phyloP scores from a whole-genome alignment of 352 stramenopile species.

The Phytophthora litchii region DNA sequence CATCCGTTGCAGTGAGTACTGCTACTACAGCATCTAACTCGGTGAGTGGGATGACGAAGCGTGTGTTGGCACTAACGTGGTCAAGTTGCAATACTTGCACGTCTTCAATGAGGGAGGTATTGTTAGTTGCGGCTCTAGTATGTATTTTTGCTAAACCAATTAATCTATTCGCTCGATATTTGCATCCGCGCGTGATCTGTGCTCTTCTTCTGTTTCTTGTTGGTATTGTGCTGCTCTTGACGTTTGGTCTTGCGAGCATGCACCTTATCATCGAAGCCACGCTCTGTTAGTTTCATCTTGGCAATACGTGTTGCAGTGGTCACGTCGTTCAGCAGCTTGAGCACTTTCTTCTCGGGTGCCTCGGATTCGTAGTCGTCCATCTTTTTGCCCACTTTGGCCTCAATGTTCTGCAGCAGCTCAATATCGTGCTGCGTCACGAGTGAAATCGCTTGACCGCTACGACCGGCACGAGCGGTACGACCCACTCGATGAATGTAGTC shows the following conservation, averaged over 20 bases:
- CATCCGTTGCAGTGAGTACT: too few species aligned
- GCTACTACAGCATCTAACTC: too few species aligned
- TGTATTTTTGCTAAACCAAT: too few species aligned
- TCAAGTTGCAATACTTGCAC: too few species aligned
- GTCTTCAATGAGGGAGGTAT: too few species aligned
- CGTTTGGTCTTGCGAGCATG: constrained; percentile 74
- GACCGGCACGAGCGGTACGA: constrained; percentile 93
- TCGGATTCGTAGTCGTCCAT: constrained; percentile 90
- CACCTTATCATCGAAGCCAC: constrained; percentile 89
- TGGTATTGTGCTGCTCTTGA: constrained; percentile 50
- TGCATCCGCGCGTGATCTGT: too few species aligned
- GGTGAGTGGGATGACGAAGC: too few species aligned
- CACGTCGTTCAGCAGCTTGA: constrained; percentile 95
- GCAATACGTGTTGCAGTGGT: constrained; percentile 93
- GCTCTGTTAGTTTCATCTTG: constrained; percentile 92
- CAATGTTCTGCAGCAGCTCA: constrained; percentile 94
- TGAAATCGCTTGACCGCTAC: constrained; percentile 92
- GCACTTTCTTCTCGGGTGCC: constrained; percentile 92
- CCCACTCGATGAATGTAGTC: constrained; percentile 99
- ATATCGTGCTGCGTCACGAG: constrained; percentile 96
- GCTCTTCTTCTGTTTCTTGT: constrained; percentile 21
- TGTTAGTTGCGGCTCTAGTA: too few species aligned
- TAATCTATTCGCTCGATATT: too few species aligned
- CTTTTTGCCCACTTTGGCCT: constrained; percentile 89
- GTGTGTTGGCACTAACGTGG: too few species aligned